A percentile compares a stretch with the other conserved stretches of the same genome.
Conservation (phyloP, 108 stramenopile species). For the Cyclostephanos invisitatus region DNA sequence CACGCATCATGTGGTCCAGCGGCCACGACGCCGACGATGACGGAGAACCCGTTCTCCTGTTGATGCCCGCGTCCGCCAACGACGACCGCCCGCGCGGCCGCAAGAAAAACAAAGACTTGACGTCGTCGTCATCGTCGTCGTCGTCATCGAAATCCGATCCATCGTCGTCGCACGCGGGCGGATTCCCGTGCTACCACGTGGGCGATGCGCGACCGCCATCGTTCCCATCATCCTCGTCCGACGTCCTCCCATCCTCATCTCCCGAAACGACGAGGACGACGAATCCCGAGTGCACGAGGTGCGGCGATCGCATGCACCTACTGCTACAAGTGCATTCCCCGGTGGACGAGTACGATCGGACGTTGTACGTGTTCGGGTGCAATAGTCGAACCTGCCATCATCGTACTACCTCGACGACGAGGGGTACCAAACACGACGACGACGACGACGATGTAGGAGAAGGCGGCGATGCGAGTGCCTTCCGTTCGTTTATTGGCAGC, state of each 20-base stretch:
- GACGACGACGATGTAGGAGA: not conserved
- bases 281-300: slow-evolving; percentile 48
- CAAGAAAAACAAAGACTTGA: no score
- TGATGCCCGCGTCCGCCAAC: slow-evolving; percentile 47
- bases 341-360: slow-evolving; percentile 41
- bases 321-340: slow-evolving; percentile 60
- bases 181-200: slow-evolving; percentile 36
- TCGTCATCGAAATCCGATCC: slow-evolving; percentile 10
- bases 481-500: slow-evolving; percentile 44
- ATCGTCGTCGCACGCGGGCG: slow-evolving; percentile 58
- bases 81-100: not conserved
- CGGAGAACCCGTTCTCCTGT: slow-evolving; percentile 67
- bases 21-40: slow-evolving; percentile 61
- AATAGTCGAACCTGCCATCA: slow-evolving; percentile 51
- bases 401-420: not conserved
- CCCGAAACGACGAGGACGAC: not conserved
- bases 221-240: not conserved
- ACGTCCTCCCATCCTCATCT: not conserved
- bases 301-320: slow-evolving; percentile 55
- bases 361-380: slow-evolving; percentile 59
- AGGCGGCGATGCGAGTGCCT: slow-evolving; percentile 14
- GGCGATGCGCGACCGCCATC: slow-evolving; percentile 13
- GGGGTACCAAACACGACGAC: not conserved
- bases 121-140: not conserved
- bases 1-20: slow-evolving; percentile 58